Evolutionary conservation across 2,329 filamentous ascomycete genomes (phyloP), one percentile per base, ranked within the genome.

Genomic region (Zelopaecilomyces penicillatus): DNA sequence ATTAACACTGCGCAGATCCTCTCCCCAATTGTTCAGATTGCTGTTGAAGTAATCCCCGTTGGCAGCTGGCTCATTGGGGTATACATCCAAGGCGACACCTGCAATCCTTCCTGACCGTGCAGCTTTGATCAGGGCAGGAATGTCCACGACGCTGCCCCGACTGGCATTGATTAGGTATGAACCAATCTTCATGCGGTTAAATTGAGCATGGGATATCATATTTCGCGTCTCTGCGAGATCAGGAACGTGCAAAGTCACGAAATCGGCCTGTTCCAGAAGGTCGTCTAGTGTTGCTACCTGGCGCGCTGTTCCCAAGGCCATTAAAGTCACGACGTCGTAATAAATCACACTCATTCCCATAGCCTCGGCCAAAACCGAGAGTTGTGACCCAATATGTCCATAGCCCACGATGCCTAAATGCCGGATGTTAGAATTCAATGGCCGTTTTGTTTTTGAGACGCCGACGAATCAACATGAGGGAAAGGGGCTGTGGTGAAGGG

Each of bases 281-380:
- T 75, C 79, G 30, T 91, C 77, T 26, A 98, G 71, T 1, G 79
- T 85, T 5, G 83, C 71, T 34, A 97, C 85, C 64, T 97, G 93
- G 54, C 76, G 82, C 30, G 91, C 82, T 8, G 86, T 95, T 45
- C 93, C 93, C 62, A 98, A 71, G 37, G 86, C 85, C 93, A 98
- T 98, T 55, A 97, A 75, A 55, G 90, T 95, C 51, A 95, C 69
- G 5, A 95, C 82, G 65, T 98, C 93, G 66, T 94, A 97, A 74
- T 96, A 98, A 57, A 97, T 90, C 58, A 98, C 93, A 11, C 77
- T 82, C 91, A 98, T 96, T 41, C 93, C 93, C 89, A 98, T 95
- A 27, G 91, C 82, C 67, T 98, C 93, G 29, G 93, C 90, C 51
- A 98, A 73, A 36, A 98, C 93, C 1, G 90, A 97, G 52, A 98